Evolutionary conservation across 2,329 filamentous ascomycete genomes (phyloP).

Genomic region (Exophiala viscosa): DNA sequence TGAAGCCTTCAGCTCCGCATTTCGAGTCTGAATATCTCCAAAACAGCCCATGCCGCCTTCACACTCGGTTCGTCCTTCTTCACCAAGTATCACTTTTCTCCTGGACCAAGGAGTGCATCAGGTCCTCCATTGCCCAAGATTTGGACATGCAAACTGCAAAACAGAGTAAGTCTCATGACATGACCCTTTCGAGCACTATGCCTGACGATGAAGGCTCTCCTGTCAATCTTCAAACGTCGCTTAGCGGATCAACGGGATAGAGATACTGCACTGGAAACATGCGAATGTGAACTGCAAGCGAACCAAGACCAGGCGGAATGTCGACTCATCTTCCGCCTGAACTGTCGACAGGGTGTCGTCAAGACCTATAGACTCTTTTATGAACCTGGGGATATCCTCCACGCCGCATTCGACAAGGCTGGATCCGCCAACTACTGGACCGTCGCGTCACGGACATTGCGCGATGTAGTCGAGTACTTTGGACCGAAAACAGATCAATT

Average conservation of each 20-base stretch:
- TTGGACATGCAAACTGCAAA: conserved; percentile 28
- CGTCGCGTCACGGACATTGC: conserved; percentile 54
- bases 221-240: conserved; percentile 62
- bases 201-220: conserved; percentile 42
- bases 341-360: conserved; percentile 60
- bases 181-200: conserved; percentile 1
- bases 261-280: conserved; percentile 59
- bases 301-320: conserved; percentile 55
- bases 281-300: conserved; percentile 59
- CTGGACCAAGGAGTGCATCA: conserved; percentile 9
- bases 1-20: conserved; percentile 50
- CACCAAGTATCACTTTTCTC: conserved; percentile 53
- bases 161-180: conserved; percentile 18
- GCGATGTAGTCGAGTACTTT: conserved; percentile 63
- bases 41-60: conserved; percentile 62
- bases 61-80: conserved; percentile 57
- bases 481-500: conserved; percentile 62
- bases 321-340: conserved; percentile 58
- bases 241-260: conserved; percentile 52
- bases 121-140: conserved; percentile 14
- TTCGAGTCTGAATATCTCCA: conserved; percentile 59
- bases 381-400: conserved; percentile 59
- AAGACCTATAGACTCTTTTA: conserved; percentile 65
- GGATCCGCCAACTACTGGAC: conserved; percentile 57
- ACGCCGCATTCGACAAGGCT: conserved; percentile 60